Evolutionary conservation across 2,329 filamentous ascomycete species (phyloP), one percentile per base, ranked within the genome.

Genomic region (Sporothrix dimorphospora): DNA sequence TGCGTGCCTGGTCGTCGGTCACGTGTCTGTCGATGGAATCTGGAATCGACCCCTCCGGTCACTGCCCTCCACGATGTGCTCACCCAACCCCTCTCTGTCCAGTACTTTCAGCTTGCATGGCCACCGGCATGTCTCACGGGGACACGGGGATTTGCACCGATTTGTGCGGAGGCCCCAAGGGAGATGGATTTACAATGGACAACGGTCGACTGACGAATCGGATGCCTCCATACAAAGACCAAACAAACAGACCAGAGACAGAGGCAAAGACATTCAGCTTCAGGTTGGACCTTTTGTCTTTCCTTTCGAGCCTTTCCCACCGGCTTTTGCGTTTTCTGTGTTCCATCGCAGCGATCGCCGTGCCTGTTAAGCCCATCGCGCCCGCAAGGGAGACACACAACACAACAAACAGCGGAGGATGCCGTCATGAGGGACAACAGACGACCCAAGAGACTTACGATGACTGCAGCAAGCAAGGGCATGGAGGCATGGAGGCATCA

Each of bases 61-160:
- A n/a, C n/a, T n/a, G n/a, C n/a, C n/a, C n/a, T n/a, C n/a, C n/a
- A n/a, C n/a, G n/a, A n/a, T n/a, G n/a, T n/a, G n/a, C n/a, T n/a
- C n/a, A n/a, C n/a, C 11, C 45, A 16, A 14, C 14, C 45, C 12
- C 45, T 47, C 45, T 55, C 51, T 55, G 55, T 19, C 8, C 30
- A n/a, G 30, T 34, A 24, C 53, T 42, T 65, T 49, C 63, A 67
- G 63, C 63, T 67, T 51, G 63, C 63, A 51, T 51, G 63, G 42
- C n/a, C 42, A 51, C 59, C 42, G 38, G 59, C 21, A 65, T 63
- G 59, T 63, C 59, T 63, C 59, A 63, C 59, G 12, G 59, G 14
- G 38, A 4, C 38, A 27, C 34, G 21, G 59, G 59, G 38, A 27
- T 40, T n/a, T 40, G 9, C 40, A 49, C 16, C 19, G 19, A n/a